These are phyloP conservation scores for Juglanconis oblonga DNA, from an alignment of 2,329 filamentous ascomycete species.

Conservation along the genomic window DNA sequence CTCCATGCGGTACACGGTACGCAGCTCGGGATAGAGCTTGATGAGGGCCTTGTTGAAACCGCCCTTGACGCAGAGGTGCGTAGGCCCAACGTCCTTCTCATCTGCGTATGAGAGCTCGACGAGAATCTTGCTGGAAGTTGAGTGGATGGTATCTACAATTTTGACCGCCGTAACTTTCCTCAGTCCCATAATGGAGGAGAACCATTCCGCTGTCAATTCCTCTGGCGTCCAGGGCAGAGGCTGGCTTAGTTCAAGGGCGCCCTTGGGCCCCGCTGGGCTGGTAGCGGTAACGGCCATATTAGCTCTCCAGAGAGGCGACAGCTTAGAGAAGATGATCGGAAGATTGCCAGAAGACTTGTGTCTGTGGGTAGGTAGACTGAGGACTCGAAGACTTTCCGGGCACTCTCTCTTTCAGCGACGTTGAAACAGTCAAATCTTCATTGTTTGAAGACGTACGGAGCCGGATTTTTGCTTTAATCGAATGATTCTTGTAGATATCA, in stretches of 20 bases:
- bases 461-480: too few relatives aligned
- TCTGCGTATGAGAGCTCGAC: constrained; percentile 23
- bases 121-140: constrained; percentile 22
- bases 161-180: constrained; percentile 9
- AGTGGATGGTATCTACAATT: constrained; percentile 19
- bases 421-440: too few relatives aligned
- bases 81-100: constrained; percentile 18
- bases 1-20: constrained; percentile 1
- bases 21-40: neutral
- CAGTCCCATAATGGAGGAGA: constrained; percentile 19
- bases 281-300: too few relatives aligned
- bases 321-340: too few relatives aligned
- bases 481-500: too few relatives aligned
- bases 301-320: too few relatives aligned
- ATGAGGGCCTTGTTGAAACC: constrained; percentile 31
- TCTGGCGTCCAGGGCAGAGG: constrained; percentile 18
- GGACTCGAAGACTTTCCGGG: too few relatives aligned
- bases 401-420: too few relatives aligned
- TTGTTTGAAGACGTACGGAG: too few relatives aligned
- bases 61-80: constrained; percentile 34
- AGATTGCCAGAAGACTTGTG: too few relatives aligned
- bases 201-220: constrained; percentile 21
- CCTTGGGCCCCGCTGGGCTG: too few relatives aligned
- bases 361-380: too few relatives aligned
- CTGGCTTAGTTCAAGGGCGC: neutral